Base-by-base conservation (phyloP, 2,329 filamentous ascomycete species). In the Colletotrichum theobromicola region DNA sequence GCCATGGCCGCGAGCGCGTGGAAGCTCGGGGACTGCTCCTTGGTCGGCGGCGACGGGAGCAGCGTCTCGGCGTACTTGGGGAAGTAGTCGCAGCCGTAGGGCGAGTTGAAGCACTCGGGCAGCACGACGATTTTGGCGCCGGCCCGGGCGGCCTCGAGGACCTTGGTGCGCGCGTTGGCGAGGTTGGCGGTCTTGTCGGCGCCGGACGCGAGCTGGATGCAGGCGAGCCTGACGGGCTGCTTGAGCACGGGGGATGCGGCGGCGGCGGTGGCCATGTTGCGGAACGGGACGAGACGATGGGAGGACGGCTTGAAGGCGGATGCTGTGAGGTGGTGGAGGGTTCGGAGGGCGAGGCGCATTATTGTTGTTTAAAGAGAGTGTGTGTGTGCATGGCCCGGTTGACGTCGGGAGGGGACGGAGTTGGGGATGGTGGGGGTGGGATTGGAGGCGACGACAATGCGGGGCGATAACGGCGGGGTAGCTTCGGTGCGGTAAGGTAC, bases 41-140 rank as follows among this genome's bases (percentile, higher is more conserved):
- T 82, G 5, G 92, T 87, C 0, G 95, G 95, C 32, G 95, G 94
- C 4, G 92, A 93, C 1, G 95, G 95, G 63, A 87, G 85, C n/a
- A 98, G 92, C 2, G 92, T 93, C 85, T 99, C 97, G 78, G 97
- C 96, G 84, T 98, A 98, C 75, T 93, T 91, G 68, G 96, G 93
- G 86, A 99, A 99, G 88, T 93, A 96, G 81, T 95, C 84, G 78
- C 93, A 95, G 78, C 97, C 97, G 85, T 99, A 99, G 10, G 97
- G 97, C 55, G 94, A 97, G 88, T 99, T 99, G 92, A 99, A 99
- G 89, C 97, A 99, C 87, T 99, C 97, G 42, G 97, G 97, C 21
- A 99, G 91, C 37, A 98, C 95, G 77, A 98, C 93, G 74, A 99
- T 92, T 72, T 94, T 92, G 75, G 96, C 95, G 78, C 96, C 96